A percentile compares a stretch with the other conserved stretches of the same genome.
These are phyloP conservation scores for Globisporangium rhizosaccharum DNA, from an alignment of 352 stramenopile genomes.

Conservation along the genomic window DNA sequence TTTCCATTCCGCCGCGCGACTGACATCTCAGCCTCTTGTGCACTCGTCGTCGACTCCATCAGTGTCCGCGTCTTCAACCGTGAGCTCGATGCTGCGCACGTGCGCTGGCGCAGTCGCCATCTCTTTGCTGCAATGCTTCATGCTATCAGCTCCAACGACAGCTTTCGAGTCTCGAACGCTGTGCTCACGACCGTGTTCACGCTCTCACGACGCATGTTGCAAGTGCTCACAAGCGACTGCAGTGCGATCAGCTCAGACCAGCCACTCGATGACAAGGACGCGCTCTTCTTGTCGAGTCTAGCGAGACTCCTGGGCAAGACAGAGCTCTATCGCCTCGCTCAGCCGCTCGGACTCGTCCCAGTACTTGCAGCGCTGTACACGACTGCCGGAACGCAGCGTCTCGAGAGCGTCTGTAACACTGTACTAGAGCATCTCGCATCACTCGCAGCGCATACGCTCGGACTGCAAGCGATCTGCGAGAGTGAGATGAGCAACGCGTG, in stretches of 20 bases:
- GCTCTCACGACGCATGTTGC: background rate
- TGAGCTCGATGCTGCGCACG: background rate
- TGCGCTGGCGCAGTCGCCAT: background rate
- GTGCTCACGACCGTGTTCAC: slow-evolving; percentile 1
- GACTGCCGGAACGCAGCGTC: background rate
- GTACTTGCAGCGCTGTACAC: slow-evolving; percentile 3
- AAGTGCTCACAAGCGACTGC: background rate
- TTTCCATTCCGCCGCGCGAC: slow-evolving; percentile 40
- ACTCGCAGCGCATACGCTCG: background rate
- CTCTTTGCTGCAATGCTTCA: slow-evolving; percentile 10
- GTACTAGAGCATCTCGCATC: slow-evolving; percentile 1
- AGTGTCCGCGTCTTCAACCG: slow-evolving; percentile 2
- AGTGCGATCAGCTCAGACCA: background rate
- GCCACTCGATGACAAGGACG: background rate
- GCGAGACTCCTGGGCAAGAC: background rate
- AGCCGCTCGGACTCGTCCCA: slow-evolving; percentile 1
- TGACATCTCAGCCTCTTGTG: slow-evolving; percentile 3
- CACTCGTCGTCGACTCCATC: slow-evolving; percentile 23
- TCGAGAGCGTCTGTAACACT: background rate
- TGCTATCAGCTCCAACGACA: background rate
- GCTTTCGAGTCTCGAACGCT: background rate
- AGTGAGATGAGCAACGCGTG: slow-evolving; percentile 2
- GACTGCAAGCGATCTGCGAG: background rate
- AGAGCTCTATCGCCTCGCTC: background rate
- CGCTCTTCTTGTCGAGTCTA: slow-evolving; percentile 2